Conservation (phyloP, 805 yeast species). For the Saccharomycopsis synnaedendra region DNA sequence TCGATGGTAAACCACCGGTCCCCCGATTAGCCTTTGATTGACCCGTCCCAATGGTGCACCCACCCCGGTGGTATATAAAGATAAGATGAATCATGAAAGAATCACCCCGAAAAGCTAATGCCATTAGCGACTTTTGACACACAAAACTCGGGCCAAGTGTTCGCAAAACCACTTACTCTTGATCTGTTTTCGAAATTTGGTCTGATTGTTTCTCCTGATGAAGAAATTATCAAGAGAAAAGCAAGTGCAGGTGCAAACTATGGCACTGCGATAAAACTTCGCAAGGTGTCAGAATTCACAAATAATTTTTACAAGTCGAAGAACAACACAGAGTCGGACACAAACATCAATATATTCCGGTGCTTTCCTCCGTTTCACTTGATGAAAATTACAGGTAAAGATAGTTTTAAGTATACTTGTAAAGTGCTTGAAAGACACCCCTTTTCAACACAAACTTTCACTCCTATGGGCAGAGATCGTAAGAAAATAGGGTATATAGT, state of each 20-base stretch:
- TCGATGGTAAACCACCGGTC: no score
- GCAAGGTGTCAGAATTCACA: conserved; percentile 56
- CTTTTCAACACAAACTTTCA: conserved; percentile 73
- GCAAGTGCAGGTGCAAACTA: conserved; percentile 51
- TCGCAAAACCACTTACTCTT: conserved; percentile 7
- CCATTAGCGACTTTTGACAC: no score
- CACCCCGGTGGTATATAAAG: no score
- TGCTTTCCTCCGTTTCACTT: conserved; percentile 68
- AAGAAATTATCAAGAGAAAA: conserved; percentile 5
- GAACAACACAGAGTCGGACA: conserved; percentile 25
- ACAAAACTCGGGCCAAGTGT: neutral
- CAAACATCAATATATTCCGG: conserved; percentile 77
- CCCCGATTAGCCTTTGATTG: no score
- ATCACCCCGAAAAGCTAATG: no score
- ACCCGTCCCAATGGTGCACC: no score
- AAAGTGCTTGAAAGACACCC: conserved; percentile 88
- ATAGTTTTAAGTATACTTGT: conserved; percentile 29
- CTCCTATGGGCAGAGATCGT: conserved; percentile 81
- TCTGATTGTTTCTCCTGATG: conserved; percentile 14
- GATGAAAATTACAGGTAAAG: conserved; percentile 20
- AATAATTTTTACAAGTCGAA: conserved; percentile 41
- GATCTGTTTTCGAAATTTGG: conserved; percentile 13
- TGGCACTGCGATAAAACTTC: conserved; percentile 82
- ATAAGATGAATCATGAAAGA: no score
- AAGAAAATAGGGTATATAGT: conserved; percentile 53